Base-by-base conservation (phyloP, 129 eudicot species). In the Kitagawia praeruptora region DNA sequence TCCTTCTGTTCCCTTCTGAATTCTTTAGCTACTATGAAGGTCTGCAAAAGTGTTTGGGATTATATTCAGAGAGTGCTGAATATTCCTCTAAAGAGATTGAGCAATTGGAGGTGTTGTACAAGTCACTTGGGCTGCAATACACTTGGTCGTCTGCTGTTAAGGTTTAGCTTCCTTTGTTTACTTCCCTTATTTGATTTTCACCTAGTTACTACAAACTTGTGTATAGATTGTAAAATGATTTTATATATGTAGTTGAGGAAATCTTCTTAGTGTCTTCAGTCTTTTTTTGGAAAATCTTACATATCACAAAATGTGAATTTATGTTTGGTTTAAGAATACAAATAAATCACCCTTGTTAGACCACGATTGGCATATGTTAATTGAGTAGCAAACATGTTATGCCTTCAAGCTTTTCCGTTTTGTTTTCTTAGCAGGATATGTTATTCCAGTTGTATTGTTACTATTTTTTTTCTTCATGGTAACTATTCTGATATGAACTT, bases 141-240 rank as follows among this genome's bases (percentile, higher is more conserved):
- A 92, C 81, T 48, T 87, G 93, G 91, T 96, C 99, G 71, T 96
- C 99, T 77, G 98, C 99, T 82, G 99, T 93, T 82, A 96, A 96
- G 97, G 99, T 94, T 85, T 46, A 66, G 37, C 75, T 79, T 42
- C 39, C 31, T 72, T 75, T 74, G 56, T 66, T 37, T 74, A 38
- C 48, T 74, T 73, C 28, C 49, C 28, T 44, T 11, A 74, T 74
- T 75, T 75, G 77, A 27, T 51, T 75, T 75, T 75, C 38, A 67
- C 18, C 0, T 11, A 18, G 41, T 75, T 45, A 28, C 16, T 39
- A 46, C 37, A 46, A 25, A 25, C 61, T 14, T 16, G 3, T 46
- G 77, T 27, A 15, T 25, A 8, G 27, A 75, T 11, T 75, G 8
- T 14, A 4, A 13, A 74, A 46, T 75, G 48, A 8, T 75, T 61